Percentiles rank a stretch among this genome's conserved stretches.
phyloP scores from a whole-genome alignment of 331 rosid species.

The Malus hybrid region DNA sequence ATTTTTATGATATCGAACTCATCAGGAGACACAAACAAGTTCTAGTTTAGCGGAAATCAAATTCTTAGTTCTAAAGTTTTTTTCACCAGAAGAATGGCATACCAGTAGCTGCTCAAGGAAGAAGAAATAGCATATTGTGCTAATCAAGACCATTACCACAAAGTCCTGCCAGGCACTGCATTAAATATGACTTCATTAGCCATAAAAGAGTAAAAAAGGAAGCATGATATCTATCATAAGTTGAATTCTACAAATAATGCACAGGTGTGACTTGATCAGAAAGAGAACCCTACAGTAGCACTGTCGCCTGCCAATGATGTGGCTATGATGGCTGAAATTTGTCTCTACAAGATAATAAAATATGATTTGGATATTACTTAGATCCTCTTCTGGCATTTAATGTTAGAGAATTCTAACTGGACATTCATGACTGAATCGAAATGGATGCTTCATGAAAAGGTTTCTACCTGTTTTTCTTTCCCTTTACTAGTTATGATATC shows the following conservation, averaged over 20 bases:
- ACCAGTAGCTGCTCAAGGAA: constrained; percentile 98
- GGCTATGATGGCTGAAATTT: not conserved
- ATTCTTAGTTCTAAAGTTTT: constrained; percentile 10
- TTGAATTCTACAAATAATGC: not conserved
- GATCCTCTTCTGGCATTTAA: not conserved
- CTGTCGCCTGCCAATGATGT: not conserved
- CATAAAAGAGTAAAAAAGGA: not conserved
- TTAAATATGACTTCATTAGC: constrained; percentile 10
- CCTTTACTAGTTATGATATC: not conserved
- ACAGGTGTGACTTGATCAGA: not conserved
- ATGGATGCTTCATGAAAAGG: not conserved
- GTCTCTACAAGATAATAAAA: not conserved
- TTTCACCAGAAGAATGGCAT: constrained; percentile 27
- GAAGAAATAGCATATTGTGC: constrained; percentile 95
- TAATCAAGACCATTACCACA: constrained; percentile 81
- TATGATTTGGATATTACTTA: not conserved
- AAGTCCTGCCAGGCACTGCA: constrained; percentile 98
- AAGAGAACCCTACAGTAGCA: not conserved
- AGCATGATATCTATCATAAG: not conserved
- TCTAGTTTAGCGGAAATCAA: not conserved
- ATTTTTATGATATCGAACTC: not conserved
- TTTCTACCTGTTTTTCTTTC: not conserved
- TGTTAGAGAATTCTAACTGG: not conserved
- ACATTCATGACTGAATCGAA: not conserved
- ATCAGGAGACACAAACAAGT: not conserved